Evolutionary conservation across 2,329 filamentous ascomycete genomes (phyloP).

Genomic region (Fonsecaea multimorphosa): DNA sequence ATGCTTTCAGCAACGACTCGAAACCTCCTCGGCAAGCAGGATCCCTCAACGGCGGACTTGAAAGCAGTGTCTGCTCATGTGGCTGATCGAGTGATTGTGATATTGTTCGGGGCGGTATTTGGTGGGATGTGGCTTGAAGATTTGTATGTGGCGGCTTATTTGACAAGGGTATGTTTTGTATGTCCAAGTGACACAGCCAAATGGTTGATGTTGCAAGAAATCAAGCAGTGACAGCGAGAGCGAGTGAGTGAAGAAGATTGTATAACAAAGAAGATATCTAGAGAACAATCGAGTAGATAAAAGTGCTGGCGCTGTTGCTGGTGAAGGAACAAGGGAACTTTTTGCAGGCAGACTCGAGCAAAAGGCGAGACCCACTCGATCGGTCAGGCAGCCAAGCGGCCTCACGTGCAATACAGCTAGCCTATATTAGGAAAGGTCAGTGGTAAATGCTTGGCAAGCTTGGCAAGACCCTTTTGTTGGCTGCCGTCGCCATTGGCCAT

Average conservation of each 20-base stretch:
- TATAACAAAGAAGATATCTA: neutral
- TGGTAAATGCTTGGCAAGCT: neutral
- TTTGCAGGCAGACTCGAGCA: constrained; percentile 2
- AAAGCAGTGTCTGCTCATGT: neutral
- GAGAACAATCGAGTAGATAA: neutral
- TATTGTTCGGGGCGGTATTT: neutral
- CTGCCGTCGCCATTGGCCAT: neutral
- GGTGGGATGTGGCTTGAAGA: constrained; percentile 3
- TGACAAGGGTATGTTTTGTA: neutral
- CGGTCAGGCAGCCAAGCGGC: constrained; percentile 3
- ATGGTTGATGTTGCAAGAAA: neutral
- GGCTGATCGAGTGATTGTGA: neutral
- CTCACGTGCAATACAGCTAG: neutral
- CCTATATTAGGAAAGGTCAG: neutral
- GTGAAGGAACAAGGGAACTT: constrained; percentile 6
- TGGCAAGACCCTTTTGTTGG: neutral
- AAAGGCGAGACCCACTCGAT: neutral
- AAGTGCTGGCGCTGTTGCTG: neutral
- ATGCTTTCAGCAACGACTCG: neutral
- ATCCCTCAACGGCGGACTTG: neutral
- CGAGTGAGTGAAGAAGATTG: neutral
- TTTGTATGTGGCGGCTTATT: neutral
- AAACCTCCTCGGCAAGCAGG: neutral
- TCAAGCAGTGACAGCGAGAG: neutral
- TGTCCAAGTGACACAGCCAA: neutral